These are phyloP conservation scores for Xylariaceae sp. DNA, from an alignment of 2,329 filamentous ascomycete species.

Conservation along the genomic window DNA sequence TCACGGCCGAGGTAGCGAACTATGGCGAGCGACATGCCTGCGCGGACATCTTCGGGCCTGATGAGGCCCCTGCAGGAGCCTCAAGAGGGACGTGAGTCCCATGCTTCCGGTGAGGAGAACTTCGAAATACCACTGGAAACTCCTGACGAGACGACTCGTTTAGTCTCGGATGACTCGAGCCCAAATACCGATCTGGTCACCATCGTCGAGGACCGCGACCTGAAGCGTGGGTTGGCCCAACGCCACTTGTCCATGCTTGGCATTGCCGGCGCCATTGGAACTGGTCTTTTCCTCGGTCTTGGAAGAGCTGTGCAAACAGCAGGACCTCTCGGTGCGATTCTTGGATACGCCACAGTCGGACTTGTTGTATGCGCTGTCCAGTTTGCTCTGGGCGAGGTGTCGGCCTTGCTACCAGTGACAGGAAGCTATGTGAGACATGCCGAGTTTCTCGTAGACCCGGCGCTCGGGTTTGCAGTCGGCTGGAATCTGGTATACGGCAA, in stretches of 20 bases:
- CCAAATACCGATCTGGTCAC: conserved; percentile 42
- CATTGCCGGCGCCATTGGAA: conserved; percentile 57
- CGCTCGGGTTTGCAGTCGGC: conserved; percentile 51
- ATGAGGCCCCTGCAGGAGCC: neutral
- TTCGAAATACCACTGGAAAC: conserved; percentile 13
- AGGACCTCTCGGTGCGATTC: conserved; percentile 43
- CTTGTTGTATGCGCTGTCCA: conserved; percentile 53
- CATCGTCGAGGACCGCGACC: conserved; percentile 43
- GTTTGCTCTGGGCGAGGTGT: conserved; percentile 55
- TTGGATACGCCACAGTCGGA: conserved; percentile 53
- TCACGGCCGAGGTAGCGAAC: neutral
- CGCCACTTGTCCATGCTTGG: conserved; percentile 58
- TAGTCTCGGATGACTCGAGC: neutral
- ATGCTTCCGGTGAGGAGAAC: conserved; percentile 1
- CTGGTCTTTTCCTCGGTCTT: conserved; percentile 56
- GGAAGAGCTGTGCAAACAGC: conserved; percentile 49
- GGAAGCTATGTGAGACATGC: conserved; percentile 58
- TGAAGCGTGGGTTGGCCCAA: conserved; percentile 46
- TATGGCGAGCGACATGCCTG: neutral
- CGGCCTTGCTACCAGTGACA: conserved; percentile 57
- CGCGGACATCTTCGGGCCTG: neutral
- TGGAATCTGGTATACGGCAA: conserved; percentile 54
- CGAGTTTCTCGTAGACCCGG: conserved; percentile 56
- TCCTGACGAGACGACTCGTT: conserved; percentile 1
- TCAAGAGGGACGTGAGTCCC: neutral